A percentile compares a stretch with the other conserved stretches of the same genome.
These are phyloP conservation scores for Polygonum maritimum DNA, from an alignment of 148 eudicot genomes.

Conservation along the genomic window DNA sequence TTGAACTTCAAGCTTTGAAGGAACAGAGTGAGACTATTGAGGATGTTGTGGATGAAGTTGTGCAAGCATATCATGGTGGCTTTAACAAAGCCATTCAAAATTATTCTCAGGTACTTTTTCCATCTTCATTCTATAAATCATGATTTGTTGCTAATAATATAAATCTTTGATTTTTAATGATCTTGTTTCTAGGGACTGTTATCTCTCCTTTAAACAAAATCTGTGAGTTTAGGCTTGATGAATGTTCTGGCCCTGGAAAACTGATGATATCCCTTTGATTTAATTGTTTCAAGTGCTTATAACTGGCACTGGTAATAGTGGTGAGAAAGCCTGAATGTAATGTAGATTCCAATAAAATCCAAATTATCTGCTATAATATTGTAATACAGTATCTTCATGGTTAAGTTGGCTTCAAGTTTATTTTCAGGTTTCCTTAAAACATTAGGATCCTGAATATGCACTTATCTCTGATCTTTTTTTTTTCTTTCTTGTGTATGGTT, in stretches of 20 bases:
- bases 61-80: constrained; percentile 94
- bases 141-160: background rate
- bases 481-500: background rate
- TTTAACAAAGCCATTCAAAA: constrained; percentile 98
- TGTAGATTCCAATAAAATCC: background rate
- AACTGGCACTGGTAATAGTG: background rate
- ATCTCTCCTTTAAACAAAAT: background rate
- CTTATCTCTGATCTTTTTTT: background rate
- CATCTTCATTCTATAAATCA: background rate
- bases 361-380: background rate
- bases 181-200: background rate
- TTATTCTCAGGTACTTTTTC: constrained; percentile 75
- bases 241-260: background rate
- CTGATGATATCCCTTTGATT: background rate
- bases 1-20: constrained; percentile 56
- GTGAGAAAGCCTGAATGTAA: background rate
- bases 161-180: background rate
- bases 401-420: background rate
- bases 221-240: background rate
- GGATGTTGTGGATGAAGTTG: constrained; percentile 98
- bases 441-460: background rate
- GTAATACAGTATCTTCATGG: background rate
- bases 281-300: constrained; percentile 1
- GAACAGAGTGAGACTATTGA: constrained; percentile 88
- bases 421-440: background rate